Evolutionary conservation across 2,329 filamentous ascomycete genomes (phyloP), one percentile per base, ranked within the genome.

Genomic region (Cladophialophora immunda): DNA sequence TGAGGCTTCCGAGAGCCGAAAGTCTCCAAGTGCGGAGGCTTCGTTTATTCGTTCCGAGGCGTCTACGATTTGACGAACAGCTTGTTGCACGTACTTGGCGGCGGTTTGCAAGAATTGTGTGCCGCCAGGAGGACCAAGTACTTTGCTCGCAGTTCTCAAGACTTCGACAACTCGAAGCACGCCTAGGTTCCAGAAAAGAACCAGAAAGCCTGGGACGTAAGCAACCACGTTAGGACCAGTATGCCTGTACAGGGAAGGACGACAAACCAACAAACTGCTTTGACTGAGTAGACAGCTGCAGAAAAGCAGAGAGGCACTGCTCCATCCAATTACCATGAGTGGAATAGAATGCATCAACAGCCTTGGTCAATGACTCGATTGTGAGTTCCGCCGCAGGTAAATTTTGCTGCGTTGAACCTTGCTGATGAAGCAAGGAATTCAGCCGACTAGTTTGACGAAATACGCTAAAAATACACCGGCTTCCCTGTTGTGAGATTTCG

Each of bases 231-330:
- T 34, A 52, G 41, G 7, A n/a, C n/a, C n/a, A n/a, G n/a, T n/a
- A n/a, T n/a, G n/a, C n/a, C n/a, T n/a, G n/a, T n/a, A n/a, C n/a
- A n/a, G n/a, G n/a, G n/a, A n/a, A n/a, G n/a, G n/a, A n/a, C n/a
- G 30, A 61, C 58, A 53, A 32, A 61, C 58, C 58, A 5, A 27
- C 45, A 52, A 29, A 61, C 27, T 61, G 58, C 25, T 61, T 61
- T 27, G 58, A 61, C 7, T 34, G 45, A 4, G 32, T 52, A 22
- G 58, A 61, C 11, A 61, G 15, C 30, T 29, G 38, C 22, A 34
- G 8, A 22, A 59, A 59, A 29, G 7, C 27, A n/a, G 6, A 7
- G 5, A 52, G 27, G 58, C 58, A 61, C 19, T 61, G 41, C 4
- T 61, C 30, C 29, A 61, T 61, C 58, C 58, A 61, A 38, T n/a